Percentiles rank a stretch among this genome's conserved stretches.
These are phyloP conservation scores for Trichoderma sp. DNA, from an alignment of 2,329 filamentous ascomycete genomes.

Conservation along the genomic window DNA sequence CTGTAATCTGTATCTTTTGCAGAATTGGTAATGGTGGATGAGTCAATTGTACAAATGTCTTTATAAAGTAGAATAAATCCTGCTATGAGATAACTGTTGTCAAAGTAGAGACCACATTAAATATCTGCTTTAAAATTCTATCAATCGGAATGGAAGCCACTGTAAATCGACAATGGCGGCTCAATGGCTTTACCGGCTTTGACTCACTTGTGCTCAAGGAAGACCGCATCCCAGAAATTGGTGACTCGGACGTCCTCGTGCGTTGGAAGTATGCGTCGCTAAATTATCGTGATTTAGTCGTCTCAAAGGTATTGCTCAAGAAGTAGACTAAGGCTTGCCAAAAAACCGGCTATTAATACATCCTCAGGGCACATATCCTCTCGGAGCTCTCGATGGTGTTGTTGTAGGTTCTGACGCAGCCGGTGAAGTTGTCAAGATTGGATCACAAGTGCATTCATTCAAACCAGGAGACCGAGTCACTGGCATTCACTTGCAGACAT, in stretches of 20 bases:
- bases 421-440: background rate
- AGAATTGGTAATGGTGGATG: background rate
- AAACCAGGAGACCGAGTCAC: background rate
- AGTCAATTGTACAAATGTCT: background rate
- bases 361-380: background rate
- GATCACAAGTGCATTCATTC: background rate
- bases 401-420: background rate
- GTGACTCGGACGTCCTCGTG: background rate
- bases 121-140: background rate
- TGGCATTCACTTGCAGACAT: background rate
- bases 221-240: background rate
- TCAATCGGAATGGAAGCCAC: background rate
- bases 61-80: background rate
- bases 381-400: background rate
- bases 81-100: no score
- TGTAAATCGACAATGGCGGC: background rate
- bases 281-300: background rate
- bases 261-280: background rate
- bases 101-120: no score
- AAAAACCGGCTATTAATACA: background rate
- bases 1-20: background rate
- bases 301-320: background rate
- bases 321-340: rapidly evolving
- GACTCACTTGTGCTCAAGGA: background rate
- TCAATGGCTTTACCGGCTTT: background rate